phyloP scores from a whole-genome alignment of 192 early-diverging fungal species.

The Mycoemilia scoparia region DNA sequence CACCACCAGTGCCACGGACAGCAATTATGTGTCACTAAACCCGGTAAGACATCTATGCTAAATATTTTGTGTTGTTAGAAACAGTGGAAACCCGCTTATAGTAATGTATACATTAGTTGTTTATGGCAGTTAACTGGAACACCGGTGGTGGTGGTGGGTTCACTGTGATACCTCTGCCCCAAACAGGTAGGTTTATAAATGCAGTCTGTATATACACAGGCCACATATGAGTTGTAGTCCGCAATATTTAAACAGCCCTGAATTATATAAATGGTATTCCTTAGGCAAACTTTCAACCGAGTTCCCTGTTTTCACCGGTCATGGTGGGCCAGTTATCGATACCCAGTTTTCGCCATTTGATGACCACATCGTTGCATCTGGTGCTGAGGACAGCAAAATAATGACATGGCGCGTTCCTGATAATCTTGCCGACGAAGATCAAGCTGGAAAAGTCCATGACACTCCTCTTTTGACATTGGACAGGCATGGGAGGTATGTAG shows the following conservation, averaged over 20 bases:
- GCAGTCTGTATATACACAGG: constrained; percentile 78
- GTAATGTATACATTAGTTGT: no score
- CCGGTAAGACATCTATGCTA: no score
- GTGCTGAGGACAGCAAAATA: constrained; percentile 66
- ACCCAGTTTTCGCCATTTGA: constrained; percentile 98
- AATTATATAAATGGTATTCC: no score
- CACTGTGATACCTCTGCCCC: constrained; percentile 63
- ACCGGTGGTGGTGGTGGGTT: constrained; percentile 85
- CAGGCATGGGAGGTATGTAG: constrained; percentile 68
- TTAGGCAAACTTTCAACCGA: constrained; percentile 85
- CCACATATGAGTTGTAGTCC: no score
- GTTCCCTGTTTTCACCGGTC: constrained; percentile 80
- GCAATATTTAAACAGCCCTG: no score
- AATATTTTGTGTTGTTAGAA: background rate
- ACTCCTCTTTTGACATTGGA: constrained; percentile 60
- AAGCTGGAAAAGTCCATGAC: no score
- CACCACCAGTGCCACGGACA: constrained; percentile 87
- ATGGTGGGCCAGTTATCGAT: constrained; percentile 87
- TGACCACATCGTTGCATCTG: constrained; percentile 84
- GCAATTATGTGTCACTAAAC: constrained; percentile 90
- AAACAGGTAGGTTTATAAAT: constrained; percentile 68
- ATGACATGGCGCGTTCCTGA: constrained; percentile 94
- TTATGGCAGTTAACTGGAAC: constrained; percentile 65
- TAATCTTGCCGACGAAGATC: constrained; percentile 48
- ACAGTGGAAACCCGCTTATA: constrained; percentile 1